phyloP scores from a whole-genome alignment of 2,329 filamentous ascomycete genomes.

The Colletotrichum tabaci region DNA sequence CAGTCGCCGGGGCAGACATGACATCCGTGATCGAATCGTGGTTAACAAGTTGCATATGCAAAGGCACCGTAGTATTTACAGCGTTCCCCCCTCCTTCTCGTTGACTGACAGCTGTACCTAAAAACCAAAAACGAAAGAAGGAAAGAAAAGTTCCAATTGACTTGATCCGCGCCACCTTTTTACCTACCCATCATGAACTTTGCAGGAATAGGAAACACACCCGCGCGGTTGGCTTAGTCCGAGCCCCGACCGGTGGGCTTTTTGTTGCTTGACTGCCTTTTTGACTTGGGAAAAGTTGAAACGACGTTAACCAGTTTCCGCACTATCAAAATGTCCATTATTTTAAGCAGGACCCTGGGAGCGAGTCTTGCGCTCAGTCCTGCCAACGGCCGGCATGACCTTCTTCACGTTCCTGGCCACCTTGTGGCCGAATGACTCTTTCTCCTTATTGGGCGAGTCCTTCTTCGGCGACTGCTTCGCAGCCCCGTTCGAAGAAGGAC shows the following conservation, averaged over 20 bases:
- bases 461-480: conserved; percentile 25
- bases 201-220: conserved; percentile 23
- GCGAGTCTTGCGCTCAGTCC: conserved; percentile 58
- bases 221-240: conserved; percentile 22
- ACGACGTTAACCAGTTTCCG: background rate
- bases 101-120: background rate
- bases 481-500: conserved; percentile 35
- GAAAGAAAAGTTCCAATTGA: background rate
- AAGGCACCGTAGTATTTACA: conserved; percentile 26
- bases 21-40: conserved; percentile 1
- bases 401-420: conserved; percentile 56
- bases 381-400: conserved; percentile 50
- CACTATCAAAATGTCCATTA: background rate
- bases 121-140: background rate
- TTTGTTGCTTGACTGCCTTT: conserved; percentile 2
- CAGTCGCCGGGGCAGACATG: background rate
- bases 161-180: conserved; percentile 30
- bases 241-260: conserved; percentile 17
- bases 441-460: conserved; percentile 27
- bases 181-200: conserved; percentile 27
- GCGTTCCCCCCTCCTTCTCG: background rate
- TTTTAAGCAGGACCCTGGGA: conserved; percentile 54
- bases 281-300: conserved; percentile 2
- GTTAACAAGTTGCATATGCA: conserved; percentile 22
- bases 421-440: conserved; percentile 39